Evolutionary conservation across 805 yeast genomes (phyloP).

Genomic region (Candida sanyiensis): DNA sequence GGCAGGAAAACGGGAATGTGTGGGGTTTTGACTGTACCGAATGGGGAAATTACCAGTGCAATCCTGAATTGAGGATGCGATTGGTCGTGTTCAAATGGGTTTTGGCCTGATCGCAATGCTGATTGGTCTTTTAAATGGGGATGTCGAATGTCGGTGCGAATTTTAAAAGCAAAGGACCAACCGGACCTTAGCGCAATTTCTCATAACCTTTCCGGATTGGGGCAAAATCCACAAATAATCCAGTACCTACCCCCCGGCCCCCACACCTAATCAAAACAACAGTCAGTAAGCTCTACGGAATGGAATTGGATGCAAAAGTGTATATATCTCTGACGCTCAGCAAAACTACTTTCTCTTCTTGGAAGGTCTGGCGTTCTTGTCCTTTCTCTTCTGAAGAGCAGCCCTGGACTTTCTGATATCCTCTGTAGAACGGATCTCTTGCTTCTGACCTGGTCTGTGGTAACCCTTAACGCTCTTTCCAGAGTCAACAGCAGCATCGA

Average conservation of each 20-base stretch:
- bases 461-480: slow-evolving; percentile 69
- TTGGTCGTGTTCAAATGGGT: no score
- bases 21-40: background rate
- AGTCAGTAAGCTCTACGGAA: no score
- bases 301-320: no score
- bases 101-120: no score
- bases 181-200: no score
- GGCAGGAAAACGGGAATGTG: background rate
- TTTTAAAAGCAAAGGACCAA: background rate
- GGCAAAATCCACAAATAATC: background rate
- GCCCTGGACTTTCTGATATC: slow-evolving; percentile 76
- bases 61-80: no score
- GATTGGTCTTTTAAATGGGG: no score
- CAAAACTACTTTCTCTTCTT: slow-evolving; percentile 31
- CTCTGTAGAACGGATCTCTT: slow-evolving; percentile 62
- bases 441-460: slow-evolving; percentile 29
- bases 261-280: no score
- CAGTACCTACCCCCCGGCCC: no score
- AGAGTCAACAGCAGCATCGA: slow-evolving; percentile 67
- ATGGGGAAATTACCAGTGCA: no score
- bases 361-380: slow-evolving; percentile 80
- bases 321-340: no score
- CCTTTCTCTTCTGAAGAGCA: slow-evolving; percentile 62
- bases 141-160: no score
- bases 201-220: background rate